phyloP scores from a whole-genome alignment of 805 yeast genomes.

The Suhomyces canberraensis region DNA sequence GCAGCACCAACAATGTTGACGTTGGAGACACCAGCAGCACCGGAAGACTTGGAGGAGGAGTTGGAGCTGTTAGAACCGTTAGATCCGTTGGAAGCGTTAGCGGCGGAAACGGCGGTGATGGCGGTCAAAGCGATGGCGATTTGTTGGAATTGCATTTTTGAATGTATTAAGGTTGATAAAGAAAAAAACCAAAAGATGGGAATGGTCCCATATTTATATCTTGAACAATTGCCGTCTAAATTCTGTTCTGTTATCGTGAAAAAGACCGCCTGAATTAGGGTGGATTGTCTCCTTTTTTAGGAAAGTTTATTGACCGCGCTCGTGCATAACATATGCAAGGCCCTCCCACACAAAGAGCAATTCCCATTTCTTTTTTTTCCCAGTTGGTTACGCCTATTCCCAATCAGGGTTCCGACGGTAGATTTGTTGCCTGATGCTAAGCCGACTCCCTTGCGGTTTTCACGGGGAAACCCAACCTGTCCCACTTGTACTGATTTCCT shows the following conservation, averaged over 20 bases:
- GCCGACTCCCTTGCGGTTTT: too few species aligned
- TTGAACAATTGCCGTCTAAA: constrained; percentile 2
- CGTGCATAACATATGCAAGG: constrained; percentile 1
- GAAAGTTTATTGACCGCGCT: constrained; percentile 4
- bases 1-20: constrained; percentile 29
- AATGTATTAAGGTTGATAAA: constrained; percentile 1
- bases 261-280: constrained; percentile 6
- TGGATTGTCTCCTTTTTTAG: constrained; percentile 4
- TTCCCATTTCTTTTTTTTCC: neutral
- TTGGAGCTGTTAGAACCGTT: constrained; percentile 42
- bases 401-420: too few species aligned
- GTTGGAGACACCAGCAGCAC: constrained; percentile 45
- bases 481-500: too few species aligned
- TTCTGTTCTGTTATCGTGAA: constrained; percentile 1
- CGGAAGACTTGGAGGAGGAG: constrained; percentile 29
- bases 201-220: constrained; percentile 12
- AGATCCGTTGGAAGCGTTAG: constrained; percentile 42
- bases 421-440: too few species aligned
- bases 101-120: constrained; percentile 66
- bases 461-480: too few species aligned
- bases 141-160: constrained; percentile 69
- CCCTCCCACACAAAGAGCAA: neutral
- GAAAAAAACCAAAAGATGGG: constrained; percentile 1
- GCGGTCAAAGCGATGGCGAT: constrained; percentile 69
- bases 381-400: neutral